Percentiles rank a stretch among this genome's conserved stretches.
Evolutionary conservation across 2,329 filamentous ascomycete genomes (phyloP).

Genomic region (Cladophialophora bantiana): DNA sequence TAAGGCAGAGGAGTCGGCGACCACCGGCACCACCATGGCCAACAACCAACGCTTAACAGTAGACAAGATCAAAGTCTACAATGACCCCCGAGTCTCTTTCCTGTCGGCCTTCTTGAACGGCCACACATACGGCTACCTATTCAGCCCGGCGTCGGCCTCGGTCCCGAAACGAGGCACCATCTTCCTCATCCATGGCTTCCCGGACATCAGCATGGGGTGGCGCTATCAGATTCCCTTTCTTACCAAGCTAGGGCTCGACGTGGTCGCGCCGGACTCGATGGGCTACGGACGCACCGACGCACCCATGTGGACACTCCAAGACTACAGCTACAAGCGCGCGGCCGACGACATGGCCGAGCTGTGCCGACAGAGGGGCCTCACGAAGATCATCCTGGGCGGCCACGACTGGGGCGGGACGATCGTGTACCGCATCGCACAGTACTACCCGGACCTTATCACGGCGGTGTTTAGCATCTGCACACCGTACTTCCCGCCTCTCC

Average conservation of each 20-base stretch:
- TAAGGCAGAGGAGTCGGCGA: background rate
- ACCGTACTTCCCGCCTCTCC: constrained; percentile 68
- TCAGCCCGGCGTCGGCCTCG: constrained; percentile 54
- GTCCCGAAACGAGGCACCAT: constrained; percentile 58
- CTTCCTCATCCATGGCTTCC: constrained; percentile 77
- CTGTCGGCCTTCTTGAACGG: constrained; percentile 70
- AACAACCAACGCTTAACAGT: constrained; percentile 38
- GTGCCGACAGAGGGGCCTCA: constrained; percentile 63
- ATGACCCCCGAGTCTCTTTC: constrained; percentile 71
- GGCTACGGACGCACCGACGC: constrained; percentile 77
- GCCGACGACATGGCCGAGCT: constrained; percentile 78
- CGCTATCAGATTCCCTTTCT: constrained; percentile 85
- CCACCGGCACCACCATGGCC: background rate
- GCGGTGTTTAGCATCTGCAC: constrained; percentile 83
- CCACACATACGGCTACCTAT: constrained; percentile 71
- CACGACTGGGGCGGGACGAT: constrained; percentile 90
- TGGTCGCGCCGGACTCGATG: constrained; percentile 84
- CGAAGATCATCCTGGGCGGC: constrained; percentile 78
- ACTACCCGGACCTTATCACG: constrained; percentile 74
- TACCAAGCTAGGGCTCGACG: constrained; percentile 73
- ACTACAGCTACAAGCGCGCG: constrained; percentile 76
- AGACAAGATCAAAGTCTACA: constrained; percentile 68
- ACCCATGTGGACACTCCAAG: constrained; percentile 62
- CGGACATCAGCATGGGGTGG: constrained; percentile 85
- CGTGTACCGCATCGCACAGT: constrained; percentile 76